These are phyloP conservation scores for Scleroderma citrinum DNA, from an alignment of 768 basidiomycete genomes.

Conservation along the genomic window DNA sequence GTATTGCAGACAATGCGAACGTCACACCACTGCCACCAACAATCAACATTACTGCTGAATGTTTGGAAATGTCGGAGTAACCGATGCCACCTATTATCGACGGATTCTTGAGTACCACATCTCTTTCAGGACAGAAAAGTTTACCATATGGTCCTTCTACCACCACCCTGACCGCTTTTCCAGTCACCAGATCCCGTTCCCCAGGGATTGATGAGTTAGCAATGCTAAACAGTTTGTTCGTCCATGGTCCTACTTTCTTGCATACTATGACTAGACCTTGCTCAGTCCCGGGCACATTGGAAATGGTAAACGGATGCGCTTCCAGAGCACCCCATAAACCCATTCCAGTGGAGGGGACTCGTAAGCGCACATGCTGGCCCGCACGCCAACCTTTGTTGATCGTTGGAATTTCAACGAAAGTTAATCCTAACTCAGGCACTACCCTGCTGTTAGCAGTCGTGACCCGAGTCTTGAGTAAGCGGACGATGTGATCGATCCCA, in stretches of 20 bases:
- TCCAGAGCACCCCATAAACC: constrained; percentile 54
- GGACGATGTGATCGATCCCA: constrained; percentile 52
- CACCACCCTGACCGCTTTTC: constrained; percentile 32
- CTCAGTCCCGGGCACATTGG: constrained; percentile 47
- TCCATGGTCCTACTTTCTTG: constrained; percentile 65
- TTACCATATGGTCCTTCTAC: constrained; percentile 52
- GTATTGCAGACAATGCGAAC: constrained; percentile 54
- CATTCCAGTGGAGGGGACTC: constrained; percentile 50
- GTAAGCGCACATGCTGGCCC: constrained; percentile 78
- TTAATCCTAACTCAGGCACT: constrained; percentile 57
- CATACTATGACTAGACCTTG: constrained; percentile 63
- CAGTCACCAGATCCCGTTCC: constrained; percentile 20
- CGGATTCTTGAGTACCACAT: background rate
- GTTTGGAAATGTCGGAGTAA: constrained; percentile 20
- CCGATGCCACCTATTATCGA: background rate
- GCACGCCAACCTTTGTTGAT: constrained; percentile 73
- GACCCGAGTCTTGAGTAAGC: constrained; percentile 58
- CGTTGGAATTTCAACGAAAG: constrained; percentile 54
- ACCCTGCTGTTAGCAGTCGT: constrained; percentile 51
- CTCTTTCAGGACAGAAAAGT: constrained; percentile 4
- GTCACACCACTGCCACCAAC: constrained; percentile 76
- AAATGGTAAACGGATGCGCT: constrained; percentile 78
- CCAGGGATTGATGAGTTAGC: constrained; percentile 33
- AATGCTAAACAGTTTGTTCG: constrained; percentile 47
- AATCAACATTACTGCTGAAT: constrained; percentile 45